Evolutionary conservation across 2,329 filamentous ascomycete species (phyloP).

Genomic region (Pseudogymnoascus sp.): DNA sequence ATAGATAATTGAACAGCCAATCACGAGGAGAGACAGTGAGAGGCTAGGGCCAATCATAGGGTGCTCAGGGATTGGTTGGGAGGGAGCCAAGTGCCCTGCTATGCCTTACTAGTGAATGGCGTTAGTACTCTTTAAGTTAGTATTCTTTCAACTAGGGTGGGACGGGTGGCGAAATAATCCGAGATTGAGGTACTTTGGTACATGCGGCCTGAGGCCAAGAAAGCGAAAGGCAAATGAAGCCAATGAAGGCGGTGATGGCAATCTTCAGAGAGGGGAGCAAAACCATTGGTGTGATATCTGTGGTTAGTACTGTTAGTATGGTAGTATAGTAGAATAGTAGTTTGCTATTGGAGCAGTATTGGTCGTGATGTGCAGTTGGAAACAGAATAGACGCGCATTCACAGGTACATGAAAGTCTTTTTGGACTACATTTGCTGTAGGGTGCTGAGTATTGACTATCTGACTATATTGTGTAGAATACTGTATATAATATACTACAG

Average conservation of each 20-base stretch:
- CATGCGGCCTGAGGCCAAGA: not conserved
- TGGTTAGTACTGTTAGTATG: not conserved
- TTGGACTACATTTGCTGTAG: not conserved
- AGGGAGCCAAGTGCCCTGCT: not conserved
- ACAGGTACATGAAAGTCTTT: slow-evolving; percentile 1
- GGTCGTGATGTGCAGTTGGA: not conserved
- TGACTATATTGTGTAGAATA: too few relatives aligned
- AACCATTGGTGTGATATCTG: not conserved
- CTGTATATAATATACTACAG: not conserved
- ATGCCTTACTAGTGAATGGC: too few relatives aligned
- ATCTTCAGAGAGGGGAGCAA: not conserved
- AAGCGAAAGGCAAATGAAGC: not conserved
- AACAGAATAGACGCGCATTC: not conserved
- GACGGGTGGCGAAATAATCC: slow-evolving; percentile 4
- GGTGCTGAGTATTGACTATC: too few relatives aligned
- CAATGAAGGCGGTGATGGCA: not conserved
- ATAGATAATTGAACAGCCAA: not conserved
- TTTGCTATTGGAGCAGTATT: not conserved
- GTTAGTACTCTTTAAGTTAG: too few relatives aligned
- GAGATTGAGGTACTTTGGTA: not conserved
- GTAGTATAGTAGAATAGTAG: too few relatives aligned
- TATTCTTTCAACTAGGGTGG: not conserved
- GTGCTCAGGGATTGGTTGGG: not conserved
- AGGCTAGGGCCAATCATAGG: not conserved
- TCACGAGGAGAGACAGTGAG: not conserved